A percentile compares a stretch with the other conserved stretches of the same genome.
Evolutionary conservation across 805 yeast species (phyloP).

Genomic region (Wickerhamomyces tratensis): DNA sequence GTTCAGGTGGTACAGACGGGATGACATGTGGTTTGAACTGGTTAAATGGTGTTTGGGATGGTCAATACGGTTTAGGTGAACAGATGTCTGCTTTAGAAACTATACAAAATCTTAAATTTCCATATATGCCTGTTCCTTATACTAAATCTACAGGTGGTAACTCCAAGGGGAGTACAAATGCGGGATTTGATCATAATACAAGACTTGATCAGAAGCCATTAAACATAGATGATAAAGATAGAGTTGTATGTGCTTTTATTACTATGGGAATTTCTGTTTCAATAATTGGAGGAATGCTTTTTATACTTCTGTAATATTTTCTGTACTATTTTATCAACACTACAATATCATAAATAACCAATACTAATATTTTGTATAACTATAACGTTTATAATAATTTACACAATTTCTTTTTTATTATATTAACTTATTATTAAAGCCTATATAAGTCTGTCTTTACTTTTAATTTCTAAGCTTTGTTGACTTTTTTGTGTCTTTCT

Average conservation of each 20-base stretch:
- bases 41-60: constrained; percentile 64
- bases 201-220: constrained; percentile 27
- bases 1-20: constrained; percentile 83
- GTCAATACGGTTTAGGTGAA: constrained; percentile 76
- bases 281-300: too few relatives aligned
- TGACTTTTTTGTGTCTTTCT: too few relatives aligned
- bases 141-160: constrained; percentile 61
- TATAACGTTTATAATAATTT: too few relatives aligned
- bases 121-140: constrained; percentile 42
- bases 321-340: too few relatives aligned
- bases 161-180: constrained; percentile 56
- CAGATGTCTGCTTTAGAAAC: constrained; percentile 79
- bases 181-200: constrained; percentile 45
- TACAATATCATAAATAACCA: too few relatives aligned
- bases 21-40: constrained; percentile 86
- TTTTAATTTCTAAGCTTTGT: too few relatives aligned
- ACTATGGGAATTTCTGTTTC: constrained; percentile 27
- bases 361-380: too few relatives aligned
- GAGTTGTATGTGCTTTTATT: constrained; percentile 61
- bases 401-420: too few relatives aligned
- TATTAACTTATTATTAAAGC: too few relatives aligned
- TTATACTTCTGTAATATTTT: too few relatives aligned
- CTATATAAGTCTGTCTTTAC: too few relatives aligned
- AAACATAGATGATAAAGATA: constrained; percentile 43
- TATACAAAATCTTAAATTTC: constrained; percentile 31